These are phyloP conservation scores for Angophora floribunda DNA, from an alignment of 345 rosid genomes.

Conservation along the genomic window DNA sequence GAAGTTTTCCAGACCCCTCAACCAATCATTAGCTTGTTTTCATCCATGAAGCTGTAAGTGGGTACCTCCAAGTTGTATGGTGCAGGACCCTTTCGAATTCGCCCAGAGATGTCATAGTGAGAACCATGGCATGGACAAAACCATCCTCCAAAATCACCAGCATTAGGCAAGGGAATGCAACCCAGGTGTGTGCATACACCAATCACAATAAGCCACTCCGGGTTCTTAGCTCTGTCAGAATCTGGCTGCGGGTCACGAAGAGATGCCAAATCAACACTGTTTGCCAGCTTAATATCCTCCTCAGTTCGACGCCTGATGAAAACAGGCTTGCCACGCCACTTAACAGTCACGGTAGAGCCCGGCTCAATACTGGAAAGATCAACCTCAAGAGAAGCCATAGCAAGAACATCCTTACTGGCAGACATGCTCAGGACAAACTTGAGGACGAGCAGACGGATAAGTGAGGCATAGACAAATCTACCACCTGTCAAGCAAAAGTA, in stretches of 20 bases:
- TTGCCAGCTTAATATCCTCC: conserved; percentile 79
- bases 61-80: conserved; percentile 93
- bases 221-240: conserved; percentile 66
- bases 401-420: conserved; percentile 94
- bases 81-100: conserved; percentile 94
- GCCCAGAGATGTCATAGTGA: conserved; percentile 88
- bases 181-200: conserved; percentile 99
- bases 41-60: conserved; percentile 78
- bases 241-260: conserved; percentile 91
- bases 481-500: conserved; percentile 88
- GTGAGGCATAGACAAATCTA: conserved; percentile 79
- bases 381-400: conserved; percentile 88
- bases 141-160: conserved; percentile 98
- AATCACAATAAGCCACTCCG: conserved; percentile 82
- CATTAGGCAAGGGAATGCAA: conserved; percentile 95
- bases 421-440: conserved; percentile 92
- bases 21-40: conserved; percentile 74
- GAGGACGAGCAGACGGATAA: conserved; percentile 72
- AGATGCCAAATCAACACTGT: conserved; percentile 67
- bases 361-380: conserved; percentile 87
- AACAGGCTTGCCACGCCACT: conserved; percentile 99
- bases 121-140: conserved; percentile 98
- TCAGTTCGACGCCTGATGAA: conserved; percentile 91
- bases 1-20: conserved; percentile 16
- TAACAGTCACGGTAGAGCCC: conserved; percentile 79